These are phyloP conservation scores for Penicillium sp. DNA, from an alignment of 2,329 filamentous ascomycete species.

Conservation along the genomic window DNA sequence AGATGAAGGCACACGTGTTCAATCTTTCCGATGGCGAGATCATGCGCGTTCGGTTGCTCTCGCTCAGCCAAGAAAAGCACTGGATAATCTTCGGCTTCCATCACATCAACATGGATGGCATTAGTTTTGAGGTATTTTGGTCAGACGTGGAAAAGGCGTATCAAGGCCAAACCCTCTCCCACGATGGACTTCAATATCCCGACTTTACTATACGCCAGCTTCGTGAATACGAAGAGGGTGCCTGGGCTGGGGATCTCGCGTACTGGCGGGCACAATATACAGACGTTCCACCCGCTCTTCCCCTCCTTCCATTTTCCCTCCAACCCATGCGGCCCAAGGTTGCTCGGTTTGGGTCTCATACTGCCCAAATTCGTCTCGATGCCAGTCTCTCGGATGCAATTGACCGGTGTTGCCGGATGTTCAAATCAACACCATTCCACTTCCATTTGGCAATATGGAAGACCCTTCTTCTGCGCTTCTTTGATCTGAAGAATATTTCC, in stretches of 20 bases:
- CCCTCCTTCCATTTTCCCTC: constrained; percentile 18
- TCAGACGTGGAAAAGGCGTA: constrained; percentile 48
- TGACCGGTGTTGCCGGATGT: constrained; percentile 17
- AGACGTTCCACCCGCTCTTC: constrained; percentile 7
- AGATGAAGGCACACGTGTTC: constrained; percentile 33
- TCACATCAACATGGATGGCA: constrained; percentile 53
- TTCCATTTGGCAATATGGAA: constrained; percentile 47
- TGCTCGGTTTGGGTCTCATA: constrained; percentile 13
- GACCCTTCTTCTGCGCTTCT: constrained; percentile 37
- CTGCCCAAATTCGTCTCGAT: constrained; percentile 7
- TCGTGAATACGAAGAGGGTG: constrained; percentile 25
- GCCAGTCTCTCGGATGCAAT: constrained; percentile 5
- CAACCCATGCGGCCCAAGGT: constrained; percentile 5
- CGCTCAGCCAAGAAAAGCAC: constrained; percentile 26
- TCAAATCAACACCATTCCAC: constrained; percentile 45
- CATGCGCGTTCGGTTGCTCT: constrained; percentile 19
- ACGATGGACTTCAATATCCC: constrained; percentile 32
- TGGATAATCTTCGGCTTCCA: constrained; percentile 48
- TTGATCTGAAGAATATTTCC: constrained; percentile 40
- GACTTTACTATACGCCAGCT: constrained; percentile 37
- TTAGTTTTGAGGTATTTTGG: constrained; percentile 46
- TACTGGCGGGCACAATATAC: constrained; percentile 20
- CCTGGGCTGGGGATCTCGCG: constrained; percentile 24
- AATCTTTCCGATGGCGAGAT: constrained; percentile 40
- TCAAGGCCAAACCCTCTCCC: constrained; percentile 24